phyloP scores from a whole-genome alignment of 345 rosid species.

The Balakata baccata region DNA sequence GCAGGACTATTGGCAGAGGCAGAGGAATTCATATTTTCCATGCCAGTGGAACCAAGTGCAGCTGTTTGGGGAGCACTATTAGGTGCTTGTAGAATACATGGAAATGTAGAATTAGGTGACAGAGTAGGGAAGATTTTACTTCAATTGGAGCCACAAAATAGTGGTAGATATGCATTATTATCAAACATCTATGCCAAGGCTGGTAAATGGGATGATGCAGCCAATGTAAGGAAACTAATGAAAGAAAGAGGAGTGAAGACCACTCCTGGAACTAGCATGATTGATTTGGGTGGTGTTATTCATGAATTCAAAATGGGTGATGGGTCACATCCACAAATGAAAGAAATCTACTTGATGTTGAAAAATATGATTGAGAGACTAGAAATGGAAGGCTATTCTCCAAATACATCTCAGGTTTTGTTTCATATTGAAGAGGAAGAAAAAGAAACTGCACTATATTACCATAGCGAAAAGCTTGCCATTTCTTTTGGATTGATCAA shows the following conservation, averaged over 20 bases:
- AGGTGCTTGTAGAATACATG: conserved; percentile 43
- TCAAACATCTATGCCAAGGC: conserved; percentile 49
- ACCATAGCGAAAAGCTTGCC: conserved; percentile 49
- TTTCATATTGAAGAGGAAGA: conserved; percentile 48
- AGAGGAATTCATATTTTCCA: conserved; percentile 33
- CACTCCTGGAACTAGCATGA: conserved; percentile 33
- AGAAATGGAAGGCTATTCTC: conserved; percentile 35
- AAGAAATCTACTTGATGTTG: conserved; percentile 31
- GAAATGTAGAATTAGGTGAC: conserved; percentile 39
- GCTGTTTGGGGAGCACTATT: conserved; percentile 48
- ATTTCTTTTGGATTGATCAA: conserved; percentile 42
- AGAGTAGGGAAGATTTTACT: conserved; percentile 37
- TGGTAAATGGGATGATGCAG: conserved; percentile 41
- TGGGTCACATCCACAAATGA: conserved; percentile 34
- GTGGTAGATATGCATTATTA: conserved; percentile 42
- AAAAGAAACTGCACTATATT: conserved; percentile 31
- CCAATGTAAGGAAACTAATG: conserved; percentile 38
- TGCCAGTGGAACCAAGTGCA: conserved; percentile 40
- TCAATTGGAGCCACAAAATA: conserved; percentile 39
- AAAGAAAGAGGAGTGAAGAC: conserved; percentile 46
- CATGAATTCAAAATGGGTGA: conserved; percentile 48
- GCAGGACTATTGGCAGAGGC: conserved; percentile 40
- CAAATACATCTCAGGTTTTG: conserved; percentile 34
- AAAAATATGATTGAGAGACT: conserved; percentile 33
- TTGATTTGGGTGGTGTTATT: conserved; percentile 30